phyloP scores from a whole-genome alignment of 805 yeast genomes.

The Ogataea paraovalis region DNA sequence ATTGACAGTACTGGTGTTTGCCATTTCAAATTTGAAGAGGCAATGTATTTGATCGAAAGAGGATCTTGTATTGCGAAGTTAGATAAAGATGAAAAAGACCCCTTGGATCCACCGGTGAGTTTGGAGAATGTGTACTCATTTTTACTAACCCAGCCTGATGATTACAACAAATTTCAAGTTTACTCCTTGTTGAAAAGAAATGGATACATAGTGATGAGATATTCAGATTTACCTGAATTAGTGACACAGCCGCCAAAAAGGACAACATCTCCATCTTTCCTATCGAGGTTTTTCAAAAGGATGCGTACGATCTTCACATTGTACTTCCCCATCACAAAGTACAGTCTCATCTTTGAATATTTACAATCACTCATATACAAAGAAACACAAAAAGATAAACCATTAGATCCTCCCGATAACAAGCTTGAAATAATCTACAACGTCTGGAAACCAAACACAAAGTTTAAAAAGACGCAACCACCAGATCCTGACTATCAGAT shows the following conservation, averaged over 20 bases:
- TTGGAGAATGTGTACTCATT: constrained; percentile 61
- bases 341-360: constrained; percentile 14
- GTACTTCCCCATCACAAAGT: not conserved
- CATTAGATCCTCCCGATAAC: constrained; percentile 23
- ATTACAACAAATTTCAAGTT: constrained; percentile 55
- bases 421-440: constrained; percentile 44
- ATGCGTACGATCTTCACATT: not conserved
- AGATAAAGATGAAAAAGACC: constrained; percentile 23
- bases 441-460: constrained; percentile 80
- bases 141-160: constrained; percentile 35
- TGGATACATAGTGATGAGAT: constrained; percentile 62
- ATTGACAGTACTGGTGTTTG: constrained; percentile 44
- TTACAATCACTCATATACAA: constrained; percentile 6
- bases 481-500: constrained; percentile 74
- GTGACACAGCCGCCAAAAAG: not conserved
- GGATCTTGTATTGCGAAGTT: constrained; percentile 47
- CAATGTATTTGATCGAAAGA: constrained; percentile 74
- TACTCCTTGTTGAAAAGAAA: constrained; percentile 71
- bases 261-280: not conserved
- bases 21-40: constrained; percentile 60
- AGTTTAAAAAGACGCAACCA: constrained; percentile 67
- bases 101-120: constrained; percentile 38
- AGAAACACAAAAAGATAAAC: constrained; percentile 1
- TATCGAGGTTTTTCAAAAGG: constrained; percentile 7
- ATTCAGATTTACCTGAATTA: constrained; percentile 2